Conservation (phyloP, 2,329 filamentous ascomycete species). For the Trichophyton schoenleinii region DNA sequence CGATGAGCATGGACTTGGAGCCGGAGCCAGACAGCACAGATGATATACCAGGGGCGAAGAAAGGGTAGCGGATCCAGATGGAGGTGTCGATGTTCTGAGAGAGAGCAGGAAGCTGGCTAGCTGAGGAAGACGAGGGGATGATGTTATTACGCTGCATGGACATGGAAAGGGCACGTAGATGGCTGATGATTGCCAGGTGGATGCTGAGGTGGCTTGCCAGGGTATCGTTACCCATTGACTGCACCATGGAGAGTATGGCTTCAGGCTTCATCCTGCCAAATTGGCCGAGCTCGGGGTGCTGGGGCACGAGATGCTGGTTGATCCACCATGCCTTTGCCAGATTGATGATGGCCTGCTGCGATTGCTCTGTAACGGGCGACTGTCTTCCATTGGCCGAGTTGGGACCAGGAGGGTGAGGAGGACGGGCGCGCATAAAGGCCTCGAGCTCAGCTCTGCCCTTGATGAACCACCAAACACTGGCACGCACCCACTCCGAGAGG, state of each 20-base stretch:
- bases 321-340: slow-evolving; percentile 81
- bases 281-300: slow-evolving; percentile 27
- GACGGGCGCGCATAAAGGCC: slow-evolving; percentile 52
- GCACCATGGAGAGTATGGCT: slow-evolving; percentile 29
- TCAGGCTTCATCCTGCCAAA: slow-evolving; percentile 31
- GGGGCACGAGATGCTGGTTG: slow-evolving; percentile 31
- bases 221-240: slow-evolving; percentile 33
- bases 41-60: slow-evolving; percentile 57
- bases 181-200: slow-evolving; percentile 47
- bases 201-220: slow-evolving; percentile 37
- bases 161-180: slow-evolving; percentile 59
- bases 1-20: slow-evolving; percentile 33
- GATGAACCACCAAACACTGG: slow-evolving; percentile 80
- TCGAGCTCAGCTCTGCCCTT: slow-evolving; percentile 68
- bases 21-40: slow-evolving; percentile 54
- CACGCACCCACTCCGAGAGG: slow-evolving; percentile 56
- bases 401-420: slow-evolving; percentile 26
- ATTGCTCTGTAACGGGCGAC: slow-evolving; percentile 31
- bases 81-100: slow-evolving; percentile 67
- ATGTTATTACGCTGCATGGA: slow-evolving; percentile 79
- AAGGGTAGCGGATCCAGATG: slow-evolving; percentile 70
- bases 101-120: slow-evolving; percentile 50
- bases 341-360: slow-evolving; percentile 70
- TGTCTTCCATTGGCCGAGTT: slow-evolving; percentile 39
- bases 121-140: slow-evolving; percentile 54